phyloP scores from a whole-genome alignment of 495 filamentous ascomycete species.

The Penicillium subrubescens region DNA sequence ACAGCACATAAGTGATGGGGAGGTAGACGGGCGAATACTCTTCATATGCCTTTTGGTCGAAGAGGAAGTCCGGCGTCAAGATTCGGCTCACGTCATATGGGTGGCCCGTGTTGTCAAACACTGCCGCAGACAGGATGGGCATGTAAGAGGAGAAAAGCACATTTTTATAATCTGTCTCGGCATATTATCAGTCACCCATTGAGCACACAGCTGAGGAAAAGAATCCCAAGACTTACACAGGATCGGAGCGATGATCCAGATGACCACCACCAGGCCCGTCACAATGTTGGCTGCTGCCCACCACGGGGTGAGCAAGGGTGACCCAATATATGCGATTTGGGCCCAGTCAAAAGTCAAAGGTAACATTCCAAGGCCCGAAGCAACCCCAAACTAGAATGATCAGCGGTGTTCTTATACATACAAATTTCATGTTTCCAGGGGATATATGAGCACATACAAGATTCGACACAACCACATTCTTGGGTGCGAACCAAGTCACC shows the following conservation, averaged over 20 bases:
- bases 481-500: conserved; percentile 82
- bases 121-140: conserved; percentile 73
- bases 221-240: conserved; percentile 35
- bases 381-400: conserved; percentile 63
- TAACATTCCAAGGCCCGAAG: conserved; percentile 82
- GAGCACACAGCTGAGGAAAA: neutral
- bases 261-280: conserved; percentile 75
- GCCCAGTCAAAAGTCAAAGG: conserved; percentile 91
- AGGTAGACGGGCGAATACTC: conserved; percentile 81
- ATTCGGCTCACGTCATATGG: conserved; percentile 79
- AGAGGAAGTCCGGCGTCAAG: conserved; percentile 70
- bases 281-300: conserved; percentile 90
- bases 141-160: conserved; percentile 76
- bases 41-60: conserved; percentile 72
- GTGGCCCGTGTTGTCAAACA: conserved; percentile 77
- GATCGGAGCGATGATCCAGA: conserved; percentile 80
- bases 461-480: conserved; percentile 64
- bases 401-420: neutral
- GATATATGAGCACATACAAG: conserved; percentile 12
- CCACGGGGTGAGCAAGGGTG: conserved; percentile 79
- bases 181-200: conserved; percentile 2
- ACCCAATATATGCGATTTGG: conserved; percentile 87
- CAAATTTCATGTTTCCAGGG: too few species aligned
- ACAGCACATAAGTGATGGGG: conserved; percentile 80
- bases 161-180: conserved; percentile 65